Evolutionary conservation across 2,329 filamentous ascomycete genomes (phyloP).

Genomic region (Fusarium bactridioides): DNA sequence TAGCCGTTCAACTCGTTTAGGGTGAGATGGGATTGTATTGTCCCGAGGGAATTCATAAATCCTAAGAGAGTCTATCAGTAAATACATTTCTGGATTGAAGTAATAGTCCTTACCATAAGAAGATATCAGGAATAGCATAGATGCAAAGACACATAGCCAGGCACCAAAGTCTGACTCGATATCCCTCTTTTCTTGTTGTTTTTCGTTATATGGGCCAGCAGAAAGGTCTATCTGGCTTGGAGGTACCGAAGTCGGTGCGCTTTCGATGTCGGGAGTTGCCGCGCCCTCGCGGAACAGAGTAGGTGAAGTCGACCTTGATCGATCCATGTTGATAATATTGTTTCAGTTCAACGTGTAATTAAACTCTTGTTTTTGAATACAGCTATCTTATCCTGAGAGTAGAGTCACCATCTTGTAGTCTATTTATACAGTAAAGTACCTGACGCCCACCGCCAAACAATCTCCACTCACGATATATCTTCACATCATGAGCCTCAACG

Average conservation of each 20-base stretch:
- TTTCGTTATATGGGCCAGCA: background rate
- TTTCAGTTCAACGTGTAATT: background rate
- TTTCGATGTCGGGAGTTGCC: background rate
- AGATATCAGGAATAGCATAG: slow-evolving; percentile 28
- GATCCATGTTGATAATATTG: background rate
- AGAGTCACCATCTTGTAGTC: background rate
- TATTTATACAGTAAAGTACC: background rate
- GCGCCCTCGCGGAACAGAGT: background rate
- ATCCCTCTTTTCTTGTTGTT: background rate
- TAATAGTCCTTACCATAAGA: slow-evolving; percentile 8
- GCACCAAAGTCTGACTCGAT: slow-evolving; percentile 15
- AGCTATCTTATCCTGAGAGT: background rate
- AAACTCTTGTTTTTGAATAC: background rate
- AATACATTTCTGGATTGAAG: fast-evolving
- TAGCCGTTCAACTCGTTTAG: slow-evolving; percentile 52
- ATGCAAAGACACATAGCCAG: slow-evolving; percentile 28
- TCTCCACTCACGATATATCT: background rate
- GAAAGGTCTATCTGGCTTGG: background rate
- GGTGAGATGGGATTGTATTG: slow-evolving; percentile 55
- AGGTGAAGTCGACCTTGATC: background rate
- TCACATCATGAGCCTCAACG: background rate
- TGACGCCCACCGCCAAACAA: background rate
- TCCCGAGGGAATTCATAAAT: slow-evolving; percentile 56
- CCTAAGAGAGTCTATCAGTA: slow-evolving; percentile 35
- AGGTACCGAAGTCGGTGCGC: background rate